A percentile compares a stretch with the other conserved stretches of the same genome.
These are phyloP conservation scores for Jatropha podagrica DNA, from an alignment of 441 rosid genomes.

Conservation along the genomic window DNA sequence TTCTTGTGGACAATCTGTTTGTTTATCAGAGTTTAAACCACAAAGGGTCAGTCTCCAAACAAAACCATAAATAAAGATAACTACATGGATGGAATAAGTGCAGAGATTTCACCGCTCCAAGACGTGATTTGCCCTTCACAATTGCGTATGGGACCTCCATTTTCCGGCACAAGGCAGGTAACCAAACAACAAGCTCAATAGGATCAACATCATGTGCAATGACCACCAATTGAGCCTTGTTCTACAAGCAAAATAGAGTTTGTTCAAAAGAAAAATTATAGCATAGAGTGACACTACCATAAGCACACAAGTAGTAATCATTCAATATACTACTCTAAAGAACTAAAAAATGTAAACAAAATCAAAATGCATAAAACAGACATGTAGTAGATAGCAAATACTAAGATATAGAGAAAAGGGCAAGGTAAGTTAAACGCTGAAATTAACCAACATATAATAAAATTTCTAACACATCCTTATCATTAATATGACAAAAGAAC, in stretches of 20 bases:
- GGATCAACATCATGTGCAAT: conserved; percentile 97
- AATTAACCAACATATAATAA: neutral
- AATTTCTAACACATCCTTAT: neutral
- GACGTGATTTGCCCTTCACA: conserved; percentile 87
- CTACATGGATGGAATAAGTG: neutral
- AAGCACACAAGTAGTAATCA: neutral
- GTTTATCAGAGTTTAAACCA: neutral
- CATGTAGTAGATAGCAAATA: too few species aligned
- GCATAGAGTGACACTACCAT: neutral
- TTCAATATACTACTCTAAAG: neutral
- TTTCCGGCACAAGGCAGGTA: conserved; percentile 87
- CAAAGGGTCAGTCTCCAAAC: neutral
- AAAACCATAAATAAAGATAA: neutral
- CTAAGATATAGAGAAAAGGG: too few species aligned
- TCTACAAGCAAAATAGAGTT: conserved; percentile 34
- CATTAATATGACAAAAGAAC: neutral
- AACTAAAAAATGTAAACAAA: too few species aligned
- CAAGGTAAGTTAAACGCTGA: neutral
- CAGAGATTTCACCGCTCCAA: conserved; percentile 61
- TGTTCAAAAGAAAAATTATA: neutral
- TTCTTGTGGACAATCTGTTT: conserved; percentile 85
- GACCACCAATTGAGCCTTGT: conserved; percentile 87
- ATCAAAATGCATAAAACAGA: too few species aligned
- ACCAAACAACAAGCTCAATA: conserved; percentile 91
- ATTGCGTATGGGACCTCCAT: conserved; percentile 97